Conservation (phyloP, 768 basidiomycete genomes). For the Suillus brevipes region DNA sequence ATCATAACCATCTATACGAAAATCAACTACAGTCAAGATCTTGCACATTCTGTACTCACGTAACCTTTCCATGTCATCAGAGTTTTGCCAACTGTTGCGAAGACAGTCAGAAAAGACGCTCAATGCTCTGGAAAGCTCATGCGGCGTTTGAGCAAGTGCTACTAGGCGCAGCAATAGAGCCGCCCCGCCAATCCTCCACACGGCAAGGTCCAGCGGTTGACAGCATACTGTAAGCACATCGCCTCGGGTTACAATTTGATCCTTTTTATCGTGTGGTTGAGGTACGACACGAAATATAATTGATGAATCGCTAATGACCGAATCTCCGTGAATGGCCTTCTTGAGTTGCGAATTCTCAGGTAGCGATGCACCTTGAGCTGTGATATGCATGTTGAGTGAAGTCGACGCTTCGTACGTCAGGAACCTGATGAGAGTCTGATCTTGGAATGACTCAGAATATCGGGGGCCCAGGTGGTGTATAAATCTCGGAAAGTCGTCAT, state of each 20-base stretch:
- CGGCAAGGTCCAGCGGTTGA: conserved; percentile 65
- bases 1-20: conserved; percentile 76
- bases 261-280: conserved; percentile 9
- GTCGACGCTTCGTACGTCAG: conserved; percentile 85
- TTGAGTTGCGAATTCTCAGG: conserved; percentile 38
- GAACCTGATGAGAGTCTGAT: conserved; percentile 65
- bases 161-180: conserved; percentile 72
- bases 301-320: conserved; percentile 37
- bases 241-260: conserved; percentile 33
- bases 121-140: conserved; percentile 74
- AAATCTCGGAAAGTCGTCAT: conserved; percentile 69
- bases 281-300: conserved; percentile 45
- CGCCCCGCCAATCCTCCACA: conserved; percentile 85
- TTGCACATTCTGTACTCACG: conserved; percentile 50
- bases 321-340: conserved; percentile 43
- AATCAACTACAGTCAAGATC: conserved; percentile 13
- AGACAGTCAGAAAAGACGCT: conserved; percentile 75
- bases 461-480: conserved; percentile 82
- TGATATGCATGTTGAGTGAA: conserved; percentile 77
- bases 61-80: conserved; percentile 90
- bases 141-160: conserved; percentile 74
- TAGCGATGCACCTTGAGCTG: conserved; percentile 45
- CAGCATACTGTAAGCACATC: conserved; percentile 63
- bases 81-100: conserved; percentile 87
- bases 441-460: conserved; percentile 76